Evolutionary conservation across 1,284 basidiomycete genomes (phyloP).

Genomic region (Chalciporus sp.): DNA sequence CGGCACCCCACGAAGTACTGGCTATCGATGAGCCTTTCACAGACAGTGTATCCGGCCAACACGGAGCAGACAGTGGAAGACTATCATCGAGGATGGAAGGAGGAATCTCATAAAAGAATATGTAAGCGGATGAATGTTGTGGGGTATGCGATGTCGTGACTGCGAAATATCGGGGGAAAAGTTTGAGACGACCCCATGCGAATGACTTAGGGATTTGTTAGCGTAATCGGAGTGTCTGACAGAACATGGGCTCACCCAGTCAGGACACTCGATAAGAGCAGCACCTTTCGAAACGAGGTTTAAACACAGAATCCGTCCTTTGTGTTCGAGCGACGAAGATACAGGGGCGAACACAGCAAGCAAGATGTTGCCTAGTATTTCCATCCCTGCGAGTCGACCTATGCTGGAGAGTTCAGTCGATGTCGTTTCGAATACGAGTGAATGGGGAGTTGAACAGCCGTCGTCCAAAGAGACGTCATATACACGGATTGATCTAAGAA

Average conservation of each 20-base stretch:
- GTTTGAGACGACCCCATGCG: conserved; percentile 13
- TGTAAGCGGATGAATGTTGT: neutral
- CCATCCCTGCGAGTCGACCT: conserved; percentile 22
- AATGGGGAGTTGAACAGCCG: neutral
- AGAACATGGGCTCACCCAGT: conserved; percentile 19
- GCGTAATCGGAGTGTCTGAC: neutral
- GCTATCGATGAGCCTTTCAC: conserved; percentile 10
- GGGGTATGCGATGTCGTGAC: conserved; percentile 3
- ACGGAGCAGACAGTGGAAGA: neutral
- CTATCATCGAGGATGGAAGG: conserved; percentile 14
- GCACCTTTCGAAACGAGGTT: conserved; percentile 19
- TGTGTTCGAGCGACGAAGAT: conserved; percentile 1
- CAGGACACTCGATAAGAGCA: conserved; percentile 16
- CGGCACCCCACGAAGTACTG: conserved; percentile 19
- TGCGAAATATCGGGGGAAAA: conserved; percentile 17
- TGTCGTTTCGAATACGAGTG: conserved; percentile 24
- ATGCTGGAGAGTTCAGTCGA: conserved; percentile 16
- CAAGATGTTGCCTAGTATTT: conserved; percentile 22
- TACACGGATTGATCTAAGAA: conserved; percentile 22
- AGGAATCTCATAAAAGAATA: conserved; percentile 26
- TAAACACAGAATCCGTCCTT: conserved; percentile 21
- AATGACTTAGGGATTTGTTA: conserved; percentile 15
- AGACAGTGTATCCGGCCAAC: conserved; percentile 20
- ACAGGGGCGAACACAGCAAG: conserved; percentile 8
- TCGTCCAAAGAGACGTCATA: conserved; percentile 18